Evolutionary conservation across 2,329 filamentous ascomycete species (phyloP).

Genomic region (Diplodia sapinea): DNA sequence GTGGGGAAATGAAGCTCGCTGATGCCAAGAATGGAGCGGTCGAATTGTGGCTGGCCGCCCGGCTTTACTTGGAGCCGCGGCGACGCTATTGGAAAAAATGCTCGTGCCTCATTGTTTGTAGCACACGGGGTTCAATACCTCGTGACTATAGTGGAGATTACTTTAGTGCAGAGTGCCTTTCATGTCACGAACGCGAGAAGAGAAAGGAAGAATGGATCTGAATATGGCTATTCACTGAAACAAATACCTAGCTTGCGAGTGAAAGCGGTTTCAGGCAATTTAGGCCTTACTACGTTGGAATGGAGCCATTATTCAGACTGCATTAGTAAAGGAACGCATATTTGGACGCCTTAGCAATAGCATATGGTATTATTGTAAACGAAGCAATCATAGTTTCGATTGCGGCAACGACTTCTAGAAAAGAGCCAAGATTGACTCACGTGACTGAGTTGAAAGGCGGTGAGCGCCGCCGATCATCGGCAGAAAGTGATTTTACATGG

Average conservation of each 20-base stretch:
- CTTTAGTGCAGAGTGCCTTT: not conserved
- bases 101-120: not conserved
- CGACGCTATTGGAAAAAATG: constrained; percentile 16
- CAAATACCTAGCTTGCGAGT: constrained; percentile 14
- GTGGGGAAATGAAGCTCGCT: constrained; percentile 1
- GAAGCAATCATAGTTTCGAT: not conserved
- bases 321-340: not conserved
- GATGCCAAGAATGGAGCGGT: constrained; percentile 11
- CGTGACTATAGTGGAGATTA: not conserved
- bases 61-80: constrained; percentile 2
- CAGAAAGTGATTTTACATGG: constrained; percentile 17
- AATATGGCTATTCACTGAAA: constrained; percentile 8
- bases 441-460: not conserved
- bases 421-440: not conserved
- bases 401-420: constrained; percentile 1
- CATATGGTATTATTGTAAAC: not conserved
- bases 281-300: not conserved
- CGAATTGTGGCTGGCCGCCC: constrained; percentile 7
- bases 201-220: too few relatives aligned
- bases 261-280: constrained; percentile 2
- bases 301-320: not conserved
- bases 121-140: not conserved
- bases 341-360: not conserved
- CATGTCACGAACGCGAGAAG: not conserved
- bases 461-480: constrained; percentile 6